These are phyloP conservation scores for Ophioceras dolichostomum DNA, from an alignment of 2,329 filamentous ascomycete species.

Conservation along the genomic window DNA sequence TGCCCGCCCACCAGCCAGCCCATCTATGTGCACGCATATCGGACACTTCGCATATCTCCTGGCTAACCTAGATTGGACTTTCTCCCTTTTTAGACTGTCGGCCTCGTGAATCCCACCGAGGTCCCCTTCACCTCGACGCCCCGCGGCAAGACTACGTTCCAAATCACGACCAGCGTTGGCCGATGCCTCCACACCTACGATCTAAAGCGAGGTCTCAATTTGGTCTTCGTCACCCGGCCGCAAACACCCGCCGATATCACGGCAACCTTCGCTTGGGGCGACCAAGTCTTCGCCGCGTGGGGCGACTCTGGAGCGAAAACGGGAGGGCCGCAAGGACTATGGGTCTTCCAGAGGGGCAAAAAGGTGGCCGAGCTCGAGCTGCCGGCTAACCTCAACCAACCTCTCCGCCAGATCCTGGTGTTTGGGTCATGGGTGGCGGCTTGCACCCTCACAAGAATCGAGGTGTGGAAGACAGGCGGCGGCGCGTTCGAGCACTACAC, in stretches of 20 bases:
- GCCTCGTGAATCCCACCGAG: constrained; percentile 78
- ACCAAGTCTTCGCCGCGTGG: constrained; percentile 83
- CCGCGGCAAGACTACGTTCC: constrained; percentile 87
- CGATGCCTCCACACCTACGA: constrained; percentile 92
- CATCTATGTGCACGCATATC: too few species aligned
- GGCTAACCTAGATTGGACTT: too few species aligned
- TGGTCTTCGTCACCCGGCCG: constrained; percentile 86
- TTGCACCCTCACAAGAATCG: constrained; percentile 61
- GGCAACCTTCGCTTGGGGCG: constrained; percentile 77
- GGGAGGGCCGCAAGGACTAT: constrained; percentile 53
- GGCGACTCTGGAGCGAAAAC: constrained; percentile 38
- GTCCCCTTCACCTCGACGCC: constrained; percentile 86
- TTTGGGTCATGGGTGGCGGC: constrained; percentile 90
- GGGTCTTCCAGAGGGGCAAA: constrained; percentile 87
- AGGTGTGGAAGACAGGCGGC: constrained; percentile 76
- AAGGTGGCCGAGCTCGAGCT: constrained; percentile 64
- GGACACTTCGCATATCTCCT: too few species aligned
- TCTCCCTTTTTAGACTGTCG: constrained; percentile 91
- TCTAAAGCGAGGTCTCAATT: constrained; percentile 74
- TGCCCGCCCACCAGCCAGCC: too few species aligned
- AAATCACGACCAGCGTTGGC: constrained; percentile 92
- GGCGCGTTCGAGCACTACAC: constrained; percentile 81
- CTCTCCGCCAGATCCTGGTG: constrained; percentile 64
- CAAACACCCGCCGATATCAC: constrained; percentile 81
- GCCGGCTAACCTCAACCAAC: constrained; percentile 52